A percentile compares a stretch with the other conserved stretches of the same genome.
Evolutionary conservation across 257 asterid genomes (phyloP).

Genomic region (Plantago elongata): DNA sequence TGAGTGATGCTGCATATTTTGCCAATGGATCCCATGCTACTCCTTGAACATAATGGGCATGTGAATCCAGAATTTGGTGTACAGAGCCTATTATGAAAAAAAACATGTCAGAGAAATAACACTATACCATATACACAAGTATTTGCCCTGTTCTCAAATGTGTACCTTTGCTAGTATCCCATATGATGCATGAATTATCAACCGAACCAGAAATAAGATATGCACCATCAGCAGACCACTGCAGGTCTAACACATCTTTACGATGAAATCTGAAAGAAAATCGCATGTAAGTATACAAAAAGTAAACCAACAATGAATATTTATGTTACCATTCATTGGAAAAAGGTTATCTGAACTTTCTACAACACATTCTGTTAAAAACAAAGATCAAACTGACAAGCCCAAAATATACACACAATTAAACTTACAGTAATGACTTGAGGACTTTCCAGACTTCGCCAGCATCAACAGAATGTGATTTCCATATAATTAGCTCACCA

Average conservation of each 20-base stretch:
- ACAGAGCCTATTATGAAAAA: conserved; percentile 57
- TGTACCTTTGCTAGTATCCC: conserved; percentile 86
- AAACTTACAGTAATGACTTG: conserved; percentile 74
- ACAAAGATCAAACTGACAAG: conserved; percentile 13
- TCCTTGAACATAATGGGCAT: conserved; percentile 95
- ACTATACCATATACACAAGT: not conserved
- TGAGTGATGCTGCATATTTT: conserved; percentile 80
- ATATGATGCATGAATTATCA: conserved; percentile 91
- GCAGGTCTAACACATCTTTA: conserved; percentile 87
- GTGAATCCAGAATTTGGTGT: conserved; percentile 82
- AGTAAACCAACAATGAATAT: not conserved
- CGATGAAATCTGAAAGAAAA: conserved; percentile 73
- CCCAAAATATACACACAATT: conserved; percentile 3
- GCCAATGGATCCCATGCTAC: conserved; percentile 94
- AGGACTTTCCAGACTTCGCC: conserved; percentile 82
- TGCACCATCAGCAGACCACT: conserved; percentile 87
- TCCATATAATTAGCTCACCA: conserved; percentile 87
- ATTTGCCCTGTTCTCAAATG: conserved; percentile 7
- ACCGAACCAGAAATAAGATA: conserved; percentile 92
- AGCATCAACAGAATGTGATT: conserved; percentile 53
- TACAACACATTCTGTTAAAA: conserved; percentile 8
- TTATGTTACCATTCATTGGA: not conserved
- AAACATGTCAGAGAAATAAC: conserved; percentile 8
- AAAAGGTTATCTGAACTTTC: not conserved
- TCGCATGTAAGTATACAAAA: conserved; percentile 13